Conservation (phyloP, 345 rosid genomes). For the Erodium maritimum region DNA sequence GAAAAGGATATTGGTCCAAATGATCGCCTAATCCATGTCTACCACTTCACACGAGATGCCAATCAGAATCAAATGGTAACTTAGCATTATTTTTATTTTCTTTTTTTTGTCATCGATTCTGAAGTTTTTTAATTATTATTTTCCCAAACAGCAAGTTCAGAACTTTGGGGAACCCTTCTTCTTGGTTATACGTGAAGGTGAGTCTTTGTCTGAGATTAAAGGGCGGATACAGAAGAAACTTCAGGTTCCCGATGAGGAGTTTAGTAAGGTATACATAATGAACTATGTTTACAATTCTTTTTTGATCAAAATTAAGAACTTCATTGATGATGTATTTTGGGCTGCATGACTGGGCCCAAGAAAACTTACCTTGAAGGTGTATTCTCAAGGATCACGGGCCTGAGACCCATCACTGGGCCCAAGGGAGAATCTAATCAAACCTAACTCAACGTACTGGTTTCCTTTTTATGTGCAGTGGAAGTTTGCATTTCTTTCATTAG, state of each 20-base stretch:
- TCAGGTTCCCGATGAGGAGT: constrained; percentile 89
- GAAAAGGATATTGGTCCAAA: constrained; percentile 86
- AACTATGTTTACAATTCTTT: background rate
- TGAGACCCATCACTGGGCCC: too few species aligned
- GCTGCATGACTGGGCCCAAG: too few species aligned
- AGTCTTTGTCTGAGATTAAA: constrained; percentile 73
- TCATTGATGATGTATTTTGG: too few species aligned
- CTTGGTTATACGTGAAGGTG: constrained; percentile 87
- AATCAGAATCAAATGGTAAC: constrained; percentile 62
- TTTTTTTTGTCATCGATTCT: background rate
- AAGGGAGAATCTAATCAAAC: too few species aligned
- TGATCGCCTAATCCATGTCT: constrained; percentile 85
- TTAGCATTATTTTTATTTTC: background rate
- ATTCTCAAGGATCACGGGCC: too few species aligned
- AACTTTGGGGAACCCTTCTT: constrained; percentile 98
- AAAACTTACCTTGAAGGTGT: background rate
- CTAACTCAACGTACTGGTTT: background rate
- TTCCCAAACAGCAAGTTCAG: constrained; percentile 53
- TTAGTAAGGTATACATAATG: constrained; percentile 54
- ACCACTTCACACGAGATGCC: constrained; percentile 78
- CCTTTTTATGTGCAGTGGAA: constrained; percentile 56
- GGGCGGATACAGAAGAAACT: constrained; percentile 78
- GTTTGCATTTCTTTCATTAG: constrained; percentile 76
- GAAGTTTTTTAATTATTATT: background rate
- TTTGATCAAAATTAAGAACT: too few species aligned